phyloP scores from a whole-genome alignment of 345 rosid genomes.

The Populus ilicifolia region DNA sequence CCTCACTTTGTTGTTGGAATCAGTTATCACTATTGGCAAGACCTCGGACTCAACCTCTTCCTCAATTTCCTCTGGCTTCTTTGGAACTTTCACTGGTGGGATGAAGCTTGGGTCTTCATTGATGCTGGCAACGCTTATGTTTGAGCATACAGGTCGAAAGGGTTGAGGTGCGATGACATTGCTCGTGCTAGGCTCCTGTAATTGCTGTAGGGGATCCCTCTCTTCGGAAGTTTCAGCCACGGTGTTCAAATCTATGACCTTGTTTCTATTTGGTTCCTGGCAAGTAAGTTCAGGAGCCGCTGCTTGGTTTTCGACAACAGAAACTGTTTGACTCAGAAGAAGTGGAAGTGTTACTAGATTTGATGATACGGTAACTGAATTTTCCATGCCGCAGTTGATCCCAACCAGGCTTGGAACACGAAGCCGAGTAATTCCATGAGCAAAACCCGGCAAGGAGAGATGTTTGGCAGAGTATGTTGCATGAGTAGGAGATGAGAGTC shows the following conservation, averaged over 20 bases:
- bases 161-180: slow-evolving; percentile 65
- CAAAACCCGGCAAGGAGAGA: slow-evolving; percentile 37
- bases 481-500: slow-evolving; percentile 26
- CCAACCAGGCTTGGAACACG: slow-evolving; percentile 29
- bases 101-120: slow-evolving; percentile 23
- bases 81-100: slow-evolving; percentile 22
- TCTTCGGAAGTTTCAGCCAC: slow-evolving; percentile 50
- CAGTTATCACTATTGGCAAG: slow-evolving; percentile 69
- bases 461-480: slow-evolving; percentile 20
- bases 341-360: slow-evolving; percentile 72
- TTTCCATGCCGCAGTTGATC: slow-evolving; percentile 23
- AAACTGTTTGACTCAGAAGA: slow-evolving; percentile 45
- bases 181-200: slow-evolving; percentile 39
- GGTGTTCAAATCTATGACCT: slow-evolving; percentile 56
- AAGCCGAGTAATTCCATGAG: slow-evolving; percentile 39
- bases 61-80: slow-evolving; percentile 65
- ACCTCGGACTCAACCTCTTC: slow-evolving; percentile 68
- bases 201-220: slow-evolving; percentile 54
- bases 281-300: slow-evolving; percentile 25
- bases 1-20: slow-evolving; percentile 74
- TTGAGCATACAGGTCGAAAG: slow-evolving; percentile 72
- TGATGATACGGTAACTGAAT: slow-evolving; percentile 24
- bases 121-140: slow-evolving; percentile 61
- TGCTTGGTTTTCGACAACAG: slow-evolving; percentile 12
- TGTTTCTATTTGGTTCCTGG: slow-evolving; percentile 33